A percentile compares a stretch with the other conserved stretches of the same genome.
phyloP scores from a whole-genome alignment of 2,329 filamentous ascomycete genomes.

The Aureobasidium uvarum region DNA sequence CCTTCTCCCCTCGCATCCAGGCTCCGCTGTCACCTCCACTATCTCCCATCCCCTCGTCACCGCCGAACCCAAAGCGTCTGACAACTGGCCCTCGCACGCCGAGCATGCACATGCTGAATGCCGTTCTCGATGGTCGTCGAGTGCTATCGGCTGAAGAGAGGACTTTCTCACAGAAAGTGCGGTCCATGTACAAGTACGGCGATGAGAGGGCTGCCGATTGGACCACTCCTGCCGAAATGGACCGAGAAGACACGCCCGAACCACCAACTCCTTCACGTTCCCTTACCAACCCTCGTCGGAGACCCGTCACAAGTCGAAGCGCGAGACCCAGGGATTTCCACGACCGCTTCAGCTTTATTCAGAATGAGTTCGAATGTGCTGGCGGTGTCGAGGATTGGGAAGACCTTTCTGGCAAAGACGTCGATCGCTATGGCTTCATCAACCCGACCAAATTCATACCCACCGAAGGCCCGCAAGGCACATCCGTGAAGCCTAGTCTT shows the following conservation, averaged over 20 bases:
- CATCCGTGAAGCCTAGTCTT: slow-evolving; percentile 45
- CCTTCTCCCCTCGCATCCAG: slow-evolving; percentile 2
- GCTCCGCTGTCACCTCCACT: slow-evolving; percentile 14
- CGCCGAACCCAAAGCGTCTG: slow-evolving; percentile 29
- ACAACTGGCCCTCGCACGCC: slow-evolving; percentile 37
- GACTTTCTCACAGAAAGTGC: slow-evolving; percentile 60
- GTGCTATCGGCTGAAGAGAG: slow-evolving; percentile 64
- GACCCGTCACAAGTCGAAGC: slow-evolving; percentile 12
- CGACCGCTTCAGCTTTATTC: slow-evolving; percentile 40
- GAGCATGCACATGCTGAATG: slow-evolving; percentile 41
- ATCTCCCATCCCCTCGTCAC: background rate
- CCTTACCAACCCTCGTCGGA: slow-evolving; percentile 25
- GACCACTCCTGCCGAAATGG: slow-evolving; percentile 30
- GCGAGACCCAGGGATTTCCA: slow-evolving; percentile 8
- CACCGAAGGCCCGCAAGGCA: slow-evolving; percentile 32
- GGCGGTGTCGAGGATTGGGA: slow-evolving; percentile 66
- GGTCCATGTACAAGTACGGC: slow-evolving; percentile 63
- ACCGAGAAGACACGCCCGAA: slow-evolving; percentile 28
- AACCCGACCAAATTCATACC: slow-evolving; percentile 44
- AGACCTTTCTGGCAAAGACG: slow-evolving; percentile 57
- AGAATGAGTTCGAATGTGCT: slow-evolving; percentile 57
- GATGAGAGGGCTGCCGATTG: slow-evolving; percentile 55
- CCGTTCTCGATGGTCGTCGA: slow-evolving; percentile 41
- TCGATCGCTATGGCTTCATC: slow-evolving; percentile 67
- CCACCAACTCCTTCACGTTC: background rate